A percentile compares a stretch with the other conserved stretches of the same genome.
Conservation (phyloP, 768 basidiomycete genomes). For the Clitopilus passeckerianus region DNA sequence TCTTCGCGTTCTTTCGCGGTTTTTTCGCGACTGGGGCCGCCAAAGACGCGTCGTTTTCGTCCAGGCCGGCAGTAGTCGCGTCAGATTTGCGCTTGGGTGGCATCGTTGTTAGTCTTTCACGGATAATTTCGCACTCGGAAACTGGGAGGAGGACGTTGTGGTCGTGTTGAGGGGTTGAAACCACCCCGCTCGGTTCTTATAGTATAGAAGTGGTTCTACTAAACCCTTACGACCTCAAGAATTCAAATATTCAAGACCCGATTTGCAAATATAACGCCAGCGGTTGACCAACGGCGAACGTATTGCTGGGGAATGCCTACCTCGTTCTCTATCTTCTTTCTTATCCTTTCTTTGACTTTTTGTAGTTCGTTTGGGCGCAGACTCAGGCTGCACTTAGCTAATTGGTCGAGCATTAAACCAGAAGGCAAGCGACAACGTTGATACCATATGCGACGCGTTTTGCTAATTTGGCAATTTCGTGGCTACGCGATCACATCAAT, state of each 20-base stretch:
- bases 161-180: background rate
- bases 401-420: too few relatives aligned
- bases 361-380: too few relatives aligned
- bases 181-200: background rate
- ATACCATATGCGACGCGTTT: background rate
- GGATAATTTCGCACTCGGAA: background rate
- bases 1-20: constrained; percentile 18
- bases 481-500: background rate
- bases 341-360: too few relatives aligned
- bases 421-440: too few relatives aligned
- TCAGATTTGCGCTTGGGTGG: constrained; percentile 40
- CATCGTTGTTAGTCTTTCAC: constrained; percentile 15
- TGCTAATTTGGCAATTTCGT: background rate
- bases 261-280: too few relatives aligned
- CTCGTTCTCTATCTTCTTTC: too few relatives aligned
- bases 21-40: constrained; percentile 22
- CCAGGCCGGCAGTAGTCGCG: constrained; percentile 10
- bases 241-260: too few relatives aligned
- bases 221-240: too few relatives aligned
- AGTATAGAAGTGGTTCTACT: background rate
- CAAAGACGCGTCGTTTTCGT: constrained; percentile 12
- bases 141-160: constrained; percentile 13
- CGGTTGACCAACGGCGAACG: too few relatives aligned
- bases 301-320: too few relatives aligned
- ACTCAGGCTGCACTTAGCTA: too few relatives aligned